These are phyloP conservation scores for Dryas drummondii DNA, from an alignment of 306 rosid genomes.

Conservation along the genomic window DNA sequence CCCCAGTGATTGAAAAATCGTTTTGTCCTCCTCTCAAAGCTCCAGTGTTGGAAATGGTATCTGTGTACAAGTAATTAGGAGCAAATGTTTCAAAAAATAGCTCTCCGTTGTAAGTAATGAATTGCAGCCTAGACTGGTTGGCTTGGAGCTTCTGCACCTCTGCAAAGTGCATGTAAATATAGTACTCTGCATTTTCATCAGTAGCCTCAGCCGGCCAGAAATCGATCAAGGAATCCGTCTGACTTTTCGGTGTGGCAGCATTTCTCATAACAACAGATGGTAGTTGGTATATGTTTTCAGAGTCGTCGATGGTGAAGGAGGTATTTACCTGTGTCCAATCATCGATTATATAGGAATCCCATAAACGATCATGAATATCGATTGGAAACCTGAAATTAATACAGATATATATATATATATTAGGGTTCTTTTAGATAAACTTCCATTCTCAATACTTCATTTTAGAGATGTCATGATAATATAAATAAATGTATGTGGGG, in stretches of 20 bases:
- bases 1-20: background rate
- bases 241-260: slow-evolving; percentile 15
- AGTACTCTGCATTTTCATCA: background rate
- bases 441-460: too few species aligned
- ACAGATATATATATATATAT: too few species aligned
- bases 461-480: too few species aligned
- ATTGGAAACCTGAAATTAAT: background rate
- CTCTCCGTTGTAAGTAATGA: background rate
- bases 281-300: background rate
- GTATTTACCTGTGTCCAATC: slow-evolving; percentile 12
- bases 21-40: background rate
- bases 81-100: background rate
- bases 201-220: background rate
- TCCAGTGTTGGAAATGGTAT: background rate
- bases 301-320: background rate
- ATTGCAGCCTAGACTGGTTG: slow-evolving; percentile 29
- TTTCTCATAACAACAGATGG: slow-evolving; percentile 32
- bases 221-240: background rate
- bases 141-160: slow-evolving; percentile 36
- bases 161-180: slow-evolving; percentile 6
- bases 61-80: slow-evolving; percentile 26
- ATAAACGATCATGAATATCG: slow-evolving; percentile 41
- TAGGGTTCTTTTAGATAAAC: too few species aligned
- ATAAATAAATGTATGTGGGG: too few species aligned
- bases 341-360: slow-evolving; percentile 5